Evolutionary conservation across 2,329 filamentous ascomycete genomes (phyloP), one percentile per base, ranked within the genome.

Genomic region (Arthrobotrys megalospora): DNA sequence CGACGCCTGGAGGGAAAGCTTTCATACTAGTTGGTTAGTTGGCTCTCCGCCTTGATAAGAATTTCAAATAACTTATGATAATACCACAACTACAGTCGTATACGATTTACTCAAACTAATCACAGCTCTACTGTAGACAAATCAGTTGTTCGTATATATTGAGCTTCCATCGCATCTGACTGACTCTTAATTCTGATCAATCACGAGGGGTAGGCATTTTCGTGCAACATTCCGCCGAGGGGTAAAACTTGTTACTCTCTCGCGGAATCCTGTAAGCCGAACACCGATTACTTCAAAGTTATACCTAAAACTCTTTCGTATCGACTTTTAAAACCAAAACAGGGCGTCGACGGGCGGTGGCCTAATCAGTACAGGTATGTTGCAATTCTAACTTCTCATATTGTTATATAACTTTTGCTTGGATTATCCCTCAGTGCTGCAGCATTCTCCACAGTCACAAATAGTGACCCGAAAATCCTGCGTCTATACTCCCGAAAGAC

Each of bases 151-250:
- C 28, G 3, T 19, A 11, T 28, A 28, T 28, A 28, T n/a, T n/a
- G n/a, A n/a, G n/a, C n/a, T n/a, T n/a, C 50, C 28, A 24, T 36
- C 50, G 34, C 16, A 53, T 53, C 16, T 36, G n/a, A n/a, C n/a
- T n/a, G n/a, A n/a, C n/a, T n/a, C n/a, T n/a, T n/a, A n/a, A n/a
- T n/a, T n/a, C n/a, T n/a, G 10, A 34, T 5, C 12, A 6, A 53
- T 58, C 32, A 58, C 52, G 34, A 58, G 28, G 50, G 28, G 24
- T 28, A 36, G n/a, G 50, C 11, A 1, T 55, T 6, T 55, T 55
- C 50, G 6, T 55, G 50, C 50, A 55, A 55, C 50, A 55, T 55
- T 36, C 50, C 50, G 36, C 32, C 12, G n/a, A 12, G 50, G 7
- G 3, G 28, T 16, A 11, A 36, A 10, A 36, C 28, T 12, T 36